Evolutionary conservation across 768 basidiomycete species (phyloP), one percentile per base, ranked within the genome.

Genomic region (Tulasnella sp.): DNA sequence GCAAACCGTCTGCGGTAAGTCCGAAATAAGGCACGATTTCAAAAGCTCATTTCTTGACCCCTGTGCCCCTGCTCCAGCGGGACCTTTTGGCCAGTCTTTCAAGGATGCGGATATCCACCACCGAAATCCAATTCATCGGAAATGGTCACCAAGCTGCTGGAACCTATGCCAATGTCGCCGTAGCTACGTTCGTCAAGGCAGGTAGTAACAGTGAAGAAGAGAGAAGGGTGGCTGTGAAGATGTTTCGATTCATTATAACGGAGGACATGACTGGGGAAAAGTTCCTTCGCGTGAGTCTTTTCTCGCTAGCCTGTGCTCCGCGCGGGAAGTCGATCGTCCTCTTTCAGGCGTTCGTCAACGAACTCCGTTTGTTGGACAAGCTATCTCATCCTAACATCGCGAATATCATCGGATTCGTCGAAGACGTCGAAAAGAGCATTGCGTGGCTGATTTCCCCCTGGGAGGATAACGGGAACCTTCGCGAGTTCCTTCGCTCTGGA

Each of bases 151-250:
- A 16, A 14, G 64, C 24, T 28, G 64, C 18, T 69, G 31, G 34
- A 2, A 34, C 34, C 24, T 54, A 54, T 54, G 54, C 24, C 54
- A n/a, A 54, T n/a, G 54, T 54, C 22, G 54, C n/a, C 3, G 54
- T 69, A 31, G 64, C 64, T 31, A 28, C 64, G 4, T 12, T 69
- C 34, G 9, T 69, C 64, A 37, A 46, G 64, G 14, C 12, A 6
- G 28, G 12, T 28, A 31, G 31, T 1, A 69, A 16, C 6, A 12
- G 28, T 11, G 31, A 37, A 22, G 31, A 37, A 14, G 31, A 14
- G 0, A 69, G 31, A 69, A 69, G 31, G 31, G 64, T 69, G 64
- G 64, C 64, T 28, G 64, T 69, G 64, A 69, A 69, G 64, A 69
- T 28, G 64, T 18, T 69, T 28, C n/a, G 64, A 69, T 69, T 28